A percentile compares a stretch with the other conserved stretches of the same genome.
phyloP scores from a whole-genome alignment of 2,329 filamentous ascomycete species.

The Aspergillus costaricaensis region DNA sequence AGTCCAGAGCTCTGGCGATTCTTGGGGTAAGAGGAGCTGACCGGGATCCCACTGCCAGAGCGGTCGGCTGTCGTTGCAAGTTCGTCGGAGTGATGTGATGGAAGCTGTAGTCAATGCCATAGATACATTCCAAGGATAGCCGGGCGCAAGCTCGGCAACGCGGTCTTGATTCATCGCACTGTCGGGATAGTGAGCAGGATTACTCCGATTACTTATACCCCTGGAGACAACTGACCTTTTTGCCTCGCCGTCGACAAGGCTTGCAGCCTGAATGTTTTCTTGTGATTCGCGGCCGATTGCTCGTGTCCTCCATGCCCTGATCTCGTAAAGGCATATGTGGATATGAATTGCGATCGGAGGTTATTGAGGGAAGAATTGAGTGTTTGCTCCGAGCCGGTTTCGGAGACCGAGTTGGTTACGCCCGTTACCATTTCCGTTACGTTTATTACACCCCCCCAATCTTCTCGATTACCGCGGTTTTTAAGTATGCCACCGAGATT shows the following conservation, averaged over 20 bases:
- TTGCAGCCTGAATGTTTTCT: slow-evolving; percentile 16
- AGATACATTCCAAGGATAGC: slow-evolving; percentile 18
- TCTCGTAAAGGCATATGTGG: too few species aligned
- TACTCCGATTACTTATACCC: too few species aligned
- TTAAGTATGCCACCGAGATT: too few species aligned
- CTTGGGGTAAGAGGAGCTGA: background rate
- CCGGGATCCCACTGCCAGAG: background rate
- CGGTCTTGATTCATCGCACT: slow-evolving; percentile 22
- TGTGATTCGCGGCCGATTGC: too few species aligned
- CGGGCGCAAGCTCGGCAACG: slow-evolving; percentile 15
- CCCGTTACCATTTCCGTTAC: too few species aligned
- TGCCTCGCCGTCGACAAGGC: slow-evolving; percentile 18
- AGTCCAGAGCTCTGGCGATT: background rate
- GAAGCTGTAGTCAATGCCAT: slow-evolving; percentile 16
- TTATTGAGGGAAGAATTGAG: too few species aligned
- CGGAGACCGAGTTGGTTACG: too few species aligned
- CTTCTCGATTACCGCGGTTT: too few species aligned
- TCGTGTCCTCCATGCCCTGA: too few species aligned
- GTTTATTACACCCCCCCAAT: too few species aligned
- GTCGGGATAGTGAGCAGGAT: background rate
- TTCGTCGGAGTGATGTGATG: background rate
- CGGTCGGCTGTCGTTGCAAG: background rate
- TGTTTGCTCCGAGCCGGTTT: too few species aligned
- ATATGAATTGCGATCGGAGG: too few species aligned
- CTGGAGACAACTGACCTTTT: slow-evolving; percentile 10